phyloP scores from a whole-genome alignment of 1,284 basidiomycete genomes.

The Pseudozyma tsukubaensis region DNA sequence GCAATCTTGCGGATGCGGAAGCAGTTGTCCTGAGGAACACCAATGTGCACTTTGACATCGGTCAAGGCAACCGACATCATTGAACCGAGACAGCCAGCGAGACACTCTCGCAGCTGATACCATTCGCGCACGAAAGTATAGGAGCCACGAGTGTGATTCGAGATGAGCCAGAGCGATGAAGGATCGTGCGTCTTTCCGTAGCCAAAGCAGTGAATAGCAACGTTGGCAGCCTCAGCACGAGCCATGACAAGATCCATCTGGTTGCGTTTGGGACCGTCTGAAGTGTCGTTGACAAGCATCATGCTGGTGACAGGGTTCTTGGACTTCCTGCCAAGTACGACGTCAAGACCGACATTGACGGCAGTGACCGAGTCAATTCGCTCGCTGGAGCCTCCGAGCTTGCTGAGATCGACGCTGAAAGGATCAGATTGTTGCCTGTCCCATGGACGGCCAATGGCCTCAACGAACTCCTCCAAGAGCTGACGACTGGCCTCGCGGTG shows the following conservation, averaged over 20 bases:
- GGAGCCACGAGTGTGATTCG: constrained; percentile 94
- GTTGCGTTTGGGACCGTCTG: constrained; percentile 89
- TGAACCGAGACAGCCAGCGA: constrained; percentile 62
- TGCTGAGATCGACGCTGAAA: constrained; percentile 56
- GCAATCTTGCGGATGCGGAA: constrained; percentile 62
- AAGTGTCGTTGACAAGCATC: constrained; percentile 89
- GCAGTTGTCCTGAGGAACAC: constrained; percentile 60
- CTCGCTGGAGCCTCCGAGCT: constrained; percentile 57
- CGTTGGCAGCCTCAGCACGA: constrained; percentile 91
- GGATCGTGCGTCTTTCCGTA: constrained; percentile 97
- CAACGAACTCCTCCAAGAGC: constrained; percentile 53
- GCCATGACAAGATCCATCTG: constrained; percentile 98
- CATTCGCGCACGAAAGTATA: constrained; percentile 76
- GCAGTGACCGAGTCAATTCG: constrained; percentile 62
- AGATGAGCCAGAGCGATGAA: constrained; percentile 97
- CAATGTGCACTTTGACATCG: constrained; percentile 60
- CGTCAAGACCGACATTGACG: constrained; percentile 75
- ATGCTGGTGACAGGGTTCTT: constrained; percentile 90
- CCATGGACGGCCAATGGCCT: constrained; percentile 58
- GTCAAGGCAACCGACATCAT: constrained; percentile 62
- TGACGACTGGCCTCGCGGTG: constrained; percentile 41
- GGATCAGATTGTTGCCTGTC: constrained; percentile 48
- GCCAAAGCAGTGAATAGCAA: constrained; percentile 95
- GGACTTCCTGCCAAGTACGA: constrained; percentile 89
- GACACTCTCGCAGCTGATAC: constrained; percentile 63